These are phyloP conservation scores for Hypoxylon intermedium DNA, from an alignment of 495 filamentous ascomycete species.

Conservation along the genomic window DNA sequence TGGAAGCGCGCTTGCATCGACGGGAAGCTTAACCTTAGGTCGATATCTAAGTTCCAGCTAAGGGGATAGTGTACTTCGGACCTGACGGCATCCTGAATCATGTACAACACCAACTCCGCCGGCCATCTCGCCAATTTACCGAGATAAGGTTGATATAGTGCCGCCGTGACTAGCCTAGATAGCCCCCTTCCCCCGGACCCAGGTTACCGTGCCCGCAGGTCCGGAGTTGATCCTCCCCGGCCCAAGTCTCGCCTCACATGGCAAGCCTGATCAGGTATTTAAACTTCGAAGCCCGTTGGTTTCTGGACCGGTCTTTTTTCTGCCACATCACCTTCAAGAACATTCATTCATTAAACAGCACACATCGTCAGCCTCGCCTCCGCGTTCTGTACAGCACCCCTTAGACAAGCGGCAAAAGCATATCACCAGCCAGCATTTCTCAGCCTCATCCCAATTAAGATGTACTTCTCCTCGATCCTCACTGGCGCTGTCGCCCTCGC, in stretches of 20 bases:
- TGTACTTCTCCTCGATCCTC: slow-evolving; percentile 11
- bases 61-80: too few relatives aligned
- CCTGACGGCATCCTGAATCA: too few relatives aligned
- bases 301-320: slow-evolving; percentile 3
- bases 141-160: slow-evolving; percentile 9
- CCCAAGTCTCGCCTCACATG: not conserved
- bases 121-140: slow-evolving; percentile 7
- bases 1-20: too few relatives aligned
- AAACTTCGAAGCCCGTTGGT: slow-evolving; percentile 6
- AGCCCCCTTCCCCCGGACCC: not conserved
- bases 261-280: slow-evolving; percentile 14
- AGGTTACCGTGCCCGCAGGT: not conserved
- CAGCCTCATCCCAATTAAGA: not conserved
- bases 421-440: not conserved
- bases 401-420: too few relatives aligned
- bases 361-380: not conserved
- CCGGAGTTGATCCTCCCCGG: not conserved
- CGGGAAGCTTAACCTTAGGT: too few relatives aligned
- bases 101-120: too few relatives aligned
- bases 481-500: slow-evolving; percentile 5
- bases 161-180: not conserved
- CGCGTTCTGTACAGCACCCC: not conserved
- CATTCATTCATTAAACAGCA: slow-evolving; percentile 14
- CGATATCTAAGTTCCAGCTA: too few relatives aligned
- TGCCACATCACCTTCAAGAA: not conserved